Evolutionary conservation across 2,329 filamentous ascomycete species (phyloP), one percentile per base, ranked within the genome.

Genomic region (Chrysoporthe austroafricana): DNA sequence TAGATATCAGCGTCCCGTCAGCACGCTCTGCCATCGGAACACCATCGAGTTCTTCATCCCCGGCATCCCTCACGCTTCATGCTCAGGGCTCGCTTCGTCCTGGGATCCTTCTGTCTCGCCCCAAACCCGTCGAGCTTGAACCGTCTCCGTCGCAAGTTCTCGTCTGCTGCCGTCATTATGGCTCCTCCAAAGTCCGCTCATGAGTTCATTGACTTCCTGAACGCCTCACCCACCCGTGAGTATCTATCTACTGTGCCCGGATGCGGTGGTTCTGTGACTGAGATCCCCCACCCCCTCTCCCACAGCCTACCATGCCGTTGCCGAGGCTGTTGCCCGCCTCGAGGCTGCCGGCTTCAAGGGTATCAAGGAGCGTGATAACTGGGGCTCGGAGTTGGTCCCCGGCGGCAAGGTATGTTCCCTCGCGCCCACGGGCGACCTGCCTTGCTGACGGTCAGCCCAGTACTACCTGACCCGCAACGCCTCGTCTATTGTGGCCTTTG

Each of bases 391-490:
- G 58, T 86, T 97, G 70, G 87, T 89, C 67, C 93, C 94, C 32
- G 94, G 95, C 71, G 94, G 95, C 71, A 97, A 96, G 52, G 62
- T 59, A 34, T 36, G 62, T 9, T 26, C 11, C 3, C 32, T 34
- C 52, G 36, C 36, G 36, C 36, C 36, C 36, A 57, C 21, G 26
- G 14, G 14, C 9, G 54, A 18, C 26, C 32, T 9, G 26, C 54
- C 32, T 34, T 21, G 39, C 62, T 64, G 18, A 64, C 7, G 3
- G 11, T 8, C n/a, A 21, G 26, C 26, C 26, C 43, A 64, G 81
- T 98, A 98, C 85, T 97, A 94, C 82, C 88, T 97, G 75, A 98
- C 95, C 60, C 91, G 95, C 72, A 98, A 98, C 81, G 90, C 88
- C 68, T 97, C 94, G 36, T 96, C 95, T 61, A 92, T 98, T 71